A percentile compares a stretch with the other conserved stretches of the same genome.
phyloP scores from a whole-genome alignment of 2,329 filamentous ascomycete genomes.

The Escovopsis sp. region DNA sequence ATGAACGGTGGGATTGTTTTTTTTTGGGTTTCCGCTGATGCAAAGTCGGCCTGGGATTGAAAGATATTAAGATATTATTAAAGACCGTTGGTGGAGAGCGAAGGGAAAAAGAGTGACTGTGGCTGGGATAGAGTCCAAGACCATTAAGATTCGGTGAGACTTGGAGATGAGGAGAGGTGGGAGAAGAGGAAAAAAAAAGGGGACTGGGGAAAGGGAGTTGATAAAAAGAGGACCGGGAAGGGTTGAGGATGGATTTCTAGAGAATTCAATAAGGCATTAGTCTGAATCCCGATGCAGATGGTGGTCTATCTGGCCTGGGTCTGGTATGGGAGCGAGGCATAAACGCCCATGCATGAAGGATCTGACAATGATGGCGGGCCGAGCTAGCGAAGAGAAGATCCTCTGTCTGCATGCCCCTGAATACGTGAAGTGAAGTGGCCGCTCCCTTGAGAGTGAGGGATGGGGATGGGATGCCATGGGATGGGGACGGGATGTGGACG shows the following conservation, averaged over 20 bases:
- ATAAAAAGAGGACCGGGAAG: conserved; percentile 25
- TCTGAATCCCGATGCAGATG: conserved; percentile 10
- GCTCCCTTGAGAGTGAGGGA: conserved; percentile 16
- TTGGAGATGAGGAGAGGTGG: conserved; percentile 13
- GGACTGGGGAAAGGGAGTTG: conserved; percentile 29
- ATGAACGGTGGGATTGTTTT: conserved; percentile 14
- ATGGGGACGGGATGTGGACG: too few relatives aligned
- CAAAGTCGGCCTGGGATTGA: conserved; percentile 27
- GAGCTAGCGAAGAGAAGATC: conserved; percentile 5
- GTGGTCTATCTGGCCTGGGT: conserved; percentile 1
- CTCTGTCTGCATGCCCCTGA: conserved; percentile 5
- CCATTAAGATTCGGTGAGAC: conserved; percentile 21
- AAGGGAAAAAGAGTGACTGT: conserved; percentile 41
- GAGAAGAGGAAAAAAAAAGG: conserved; percentile 11
- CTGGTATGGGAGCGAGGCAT: conserved; percentile 2
- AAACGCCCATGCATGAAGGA: conserved; percentile 4
- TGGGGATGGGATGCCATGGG: neutral
- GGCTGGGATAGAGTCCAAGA: conserved; percentile 32
- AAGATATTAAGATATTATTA: conserved; percentile 44
- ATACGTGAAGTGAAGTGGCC: conserved; percentile 4
- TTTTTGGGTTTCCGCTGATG: conserved; percentile 9
- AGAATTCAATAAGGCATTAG: conserved; percentile 17
- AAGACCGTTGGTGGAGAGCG: conserved; percentile 36
- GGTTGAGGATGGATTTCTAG: conserved; percentile 29
- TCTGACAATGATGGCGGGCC: conserved; percentile 2